Conservation (phyloP, 257 asterid genomes). For the Gentiana dahurica region DNA sequence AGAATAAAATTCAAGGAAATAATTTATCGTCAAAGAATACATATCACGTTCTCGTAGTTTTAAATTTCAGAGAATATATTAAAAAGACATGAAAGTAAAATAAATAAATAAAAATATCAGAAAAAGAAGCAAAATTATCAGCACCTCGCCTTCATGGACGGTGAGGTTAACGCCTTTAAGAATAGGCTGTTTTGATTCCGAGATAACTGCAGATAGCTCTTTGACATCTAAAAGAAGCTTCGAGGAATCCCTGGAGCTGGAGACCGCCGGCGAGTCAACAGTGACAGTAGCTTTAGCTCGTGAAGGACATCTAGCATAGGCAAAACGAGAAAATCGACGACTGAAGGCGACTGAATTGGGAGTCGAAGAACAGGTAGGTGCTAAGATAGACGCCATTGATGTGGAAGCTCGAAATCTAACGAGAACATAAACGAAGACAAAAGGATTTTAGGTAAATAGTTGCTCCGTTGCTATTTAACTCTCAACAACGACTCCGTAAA, state of each 20-base stretch:
- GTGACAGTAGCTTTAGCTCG: slow-evolving; percentile 41
- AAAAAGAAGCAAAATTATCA: background rate
- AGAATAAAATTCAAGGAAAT: slow-evolving; percentile 9
- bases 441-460: background rate
- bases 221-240: slow-evolving; percentile 73
- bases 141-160: slow-evolving; percentile 83
- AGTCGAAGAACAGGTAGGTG: slow-evolving; percentile 13
- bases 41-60: too few relatives aligned
- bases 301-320: slow-evolving; percentile 10
- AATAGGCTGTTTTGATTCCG: slow-evolving; percentile 61
- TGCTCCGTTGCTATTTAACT: background rate
- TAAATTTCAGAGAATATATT: background rate
- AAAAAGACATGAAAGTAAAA: background rate
- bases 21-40: too few relatives aligned
- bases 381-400: slow-evolving; percentile 48
- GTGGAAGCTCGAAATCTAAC: background rate
- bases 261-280: slow-evolving; percentile 44
- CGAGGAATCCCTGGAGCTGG: slow-evolving; percentile 30
- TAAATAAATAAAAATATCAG: background rate
- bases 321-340: slow-evolving; percentile 25
- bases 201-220: slow-evolving; percentile 63
- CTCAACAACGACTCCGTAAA: background rate
- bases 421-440: background rate
- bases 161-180: slow-evolving; percentile 92
- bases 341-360: slow-evolving; percentile 8